Base-by-base conservation (phyloP, 2,329 filamentous ascomycete species). In the Fusarium sp. region DNA sequence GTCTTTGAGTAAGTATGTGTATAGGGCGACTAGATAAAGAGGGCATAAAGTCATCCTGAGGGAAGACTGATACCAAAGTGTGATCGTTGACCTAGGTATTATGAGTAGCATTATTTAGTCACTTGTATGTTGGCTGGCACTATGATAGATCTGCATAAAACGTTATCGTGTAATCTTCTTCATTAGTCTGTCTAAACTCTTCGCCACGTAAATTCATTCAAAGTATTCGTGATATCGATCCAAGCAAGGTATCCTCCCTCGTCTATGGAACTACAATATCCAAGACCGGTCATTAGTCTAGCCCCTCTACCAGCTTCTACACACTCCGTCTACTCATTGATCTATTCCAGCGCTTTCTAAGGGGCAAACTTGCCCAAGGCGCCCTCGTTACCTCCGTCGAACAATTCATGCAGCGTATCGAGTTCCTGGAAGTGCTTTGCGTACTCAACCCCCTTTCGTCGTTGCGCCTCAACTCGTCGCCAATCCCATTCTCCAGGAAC, bases 391-490 rank as follows among this genome's bases (percentile, higher is more conserved):
- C 86, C 87, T 9, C 85, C 85, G 51, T 88, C 83, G 70, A 89
- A 89, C 54, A 83, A 69, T n/a, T 77, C 73, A 37, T 85, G 82
- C 25, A 88, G 75, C 4, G 81, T 83, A 53, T 91, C 89, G 43
- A 91, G 78, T 27, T 84, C 84, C 3, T 85, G 84, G 72, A 90
- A 88, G 66, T 89, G 84, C 65, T 80, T 76, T 0, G 86, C 88
- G 66, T 84, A 82, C 71, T 84, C 80, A 79, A 89, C 82, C 3
- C 89, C 89, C 73, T 82, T 83, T 45, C 84, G 80, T 51, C 88
- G 83, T 76, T 87, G 81, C 47, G 80, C 81, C 78, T 90, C 89
- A 6, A 88, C 81, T 47, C 82, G 79, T 72, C 80, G 82, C 89
- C 89, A 91, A 69, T 88, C 84, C 87, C 87, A 89, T 51, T 80